Evolutionary conservation across 1,284 basidiomycete species (phyloP).

Genomic region (Schizophyllum commune): DNA sequence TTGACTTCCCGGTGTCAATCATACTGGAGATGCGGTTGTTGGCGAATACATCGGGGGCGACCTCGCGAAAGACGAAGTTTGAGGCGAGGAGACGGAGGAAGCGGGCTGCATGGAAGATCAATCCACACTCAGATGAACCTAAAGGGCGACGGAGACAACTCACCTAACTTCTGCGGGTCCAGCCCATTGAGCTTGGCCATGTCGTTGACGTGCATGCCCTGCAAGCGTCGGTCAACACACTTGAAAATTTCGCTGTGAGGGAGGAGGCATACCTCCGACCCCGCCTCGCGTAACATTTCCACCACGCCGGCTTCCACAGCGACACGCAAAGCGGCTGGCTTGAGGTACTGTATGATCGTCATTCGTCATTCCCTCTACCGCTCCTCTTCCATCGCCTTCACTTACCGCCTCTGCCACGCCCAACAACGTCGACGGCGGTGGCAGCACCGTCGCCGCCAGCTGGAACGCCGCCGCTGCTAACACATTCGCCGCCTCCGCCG

Average conservation of each 20-base stretch:
- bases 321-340: slow-evolving; percentile 19
- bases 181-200: slow-evolving; percentile 22
- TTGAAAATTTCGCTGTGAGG: neutral
- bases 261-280: slow-evolving; percentile 17
- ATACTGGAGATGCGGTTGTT: slow-evolving; percentile 33
- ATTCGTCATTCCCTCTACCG: too few species aligned
- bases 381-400: too few species aligned
- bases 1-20: slow-evolving; percentile 32
- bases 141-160: neutral
- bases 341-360: slow-evolving; percentile 15
- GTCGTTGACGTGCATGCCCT: slow-evolving; percentile 28
- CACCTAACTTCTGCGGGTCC: slow-evolving; percentile 27
- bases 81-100: slow-evolving; percentile 31
- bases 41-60: slow-evolving; percentile 32
- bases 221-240: neutral
- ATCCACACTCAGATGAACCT: neutral
- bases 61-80: slow-evolving; percentile 34
- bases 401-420: slow-evolving; percentile 22
- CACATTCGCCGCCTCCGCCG: slow-evolving; percentile 23
- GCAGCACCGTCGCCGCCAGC: slow-evolving; percentile 25
- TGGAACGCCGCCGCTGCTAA: slow-evolving; percentile 30
- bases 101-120: slow-evolving; percentile 20
- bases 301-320: slow-evolving; percentile 23
- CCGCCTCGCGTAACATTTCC: slow-evolving; percentile 31
- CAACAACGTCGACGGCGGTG: slow-evolving; percentile 22